A percentile compares a stretch with the other conserved stretches of the same genome.
Evolutionary conservation across 1,284 basidiomycete genomes (phyloP).

Genomic region (Leucoagaricus sp.): DNA sequence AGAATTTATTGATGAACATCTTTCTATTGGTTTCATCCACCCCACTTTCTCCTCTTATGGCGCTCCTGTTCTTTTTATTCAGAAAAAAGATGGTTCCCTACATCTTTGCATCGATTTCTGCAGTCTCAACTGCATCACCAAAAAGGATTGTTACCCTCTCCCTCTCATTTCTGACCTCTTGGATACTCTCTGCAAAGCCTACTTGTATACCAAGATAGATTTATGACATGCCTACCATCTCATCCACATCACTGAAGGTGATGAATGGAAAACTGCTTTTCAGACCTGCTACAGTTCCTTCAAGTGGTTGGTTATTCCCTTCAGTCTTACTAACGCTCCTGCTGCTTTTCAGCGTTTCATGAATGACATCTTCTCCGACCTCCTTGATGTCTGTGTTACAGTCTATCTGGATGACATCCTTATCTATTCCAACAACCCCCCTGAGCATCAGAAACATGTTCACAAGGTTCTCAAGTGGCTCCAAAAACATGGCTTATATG

Average conservation of each 20-base stretch:
- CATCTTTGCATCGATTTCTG: constrained; percentile 42
- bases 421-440: constrained; percentile 5
- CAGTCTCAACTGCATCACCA: constrained; percentile 40
- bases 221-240: constrained; percentile 23
- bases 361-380: constrained; percentile 6
- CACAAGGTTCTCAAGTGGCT: background rate
- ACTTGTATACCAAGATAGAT: constrained; percentile 19
- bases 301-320: constrained; percentile 38
- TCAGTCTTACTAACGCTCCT: constrained; percentile 29
- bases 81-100: constrained; percentile 44
- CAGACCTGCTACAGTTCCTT: constrained; percentile 30
- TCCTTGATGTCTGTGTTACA: constrained; percentile 6
- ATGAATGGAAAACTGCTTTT: background rate
- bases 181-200: constrained; percentile 13
- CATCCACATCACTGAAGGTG: constrained; percentile 32
- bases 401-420: no score
- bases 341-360: constrained; percentile 29
- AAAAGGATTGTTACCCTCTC: constrained; percentile 41
- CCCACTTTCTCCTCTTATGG: constrained; percentile 15
- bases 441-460: background rate
- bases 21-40: constrained; percentile 18
- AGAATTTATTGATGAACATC: constrained; percentile 9
- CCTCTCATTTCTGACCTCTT: constrained; percentile 36
- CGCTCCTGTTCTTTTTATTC: constrained; percentile 19
- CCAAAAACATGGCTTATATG: background rate